phyloP scores from a whole-genome alignment of 345 rosid species.

The Dipteronia sinensis region DNA sequence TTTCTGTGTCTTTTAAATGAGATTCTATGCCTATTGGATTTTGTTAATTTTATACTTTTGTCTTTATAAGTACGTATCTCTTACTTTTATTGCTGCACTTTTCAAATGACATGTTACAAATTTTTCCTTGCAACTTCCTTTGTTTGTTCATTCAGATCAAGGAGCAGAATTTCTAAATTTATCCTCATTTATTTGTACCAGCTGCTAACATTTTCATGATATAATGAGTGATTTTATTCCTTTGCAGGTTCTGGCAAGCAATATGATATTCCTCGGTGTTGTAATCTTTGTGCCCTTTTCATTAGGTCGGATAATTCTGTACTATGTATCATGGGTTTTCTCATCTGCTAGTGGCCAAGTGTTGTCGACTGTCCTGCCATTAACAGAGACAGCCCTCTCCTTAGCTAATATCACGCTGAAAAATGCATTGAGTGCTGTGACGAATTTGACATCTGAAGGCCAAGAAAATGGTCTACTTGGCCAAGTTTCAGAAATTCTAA shows the following conservation, averaged over 20 bases:
- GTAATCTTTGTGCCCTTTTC: constrained; percentile 94
- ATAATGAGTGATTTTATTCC: constrained; percentile 18
- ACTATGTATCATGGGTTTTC: constrained; percentile 76
- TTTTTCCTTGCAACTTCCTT: not conserved
- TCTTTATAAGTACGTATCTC: not conserved
- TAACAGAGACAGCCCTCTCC: constrained; percentile 66
- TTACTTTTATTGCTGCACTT: not conserved
- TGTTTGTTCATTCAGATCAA: not conserved
- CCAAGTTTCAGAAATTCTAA: constrained; percentile 62
- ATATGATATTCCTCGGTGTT: constrained; percentile 98
- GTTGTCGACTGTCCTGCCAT: constrained; percentile 63
- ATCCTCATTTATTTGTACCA: not conserved
- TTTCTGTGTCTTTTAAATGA: not conserved
- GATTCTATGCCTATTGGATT: not conserved
- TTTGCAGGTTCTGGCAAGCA: constrained; percentile 95
- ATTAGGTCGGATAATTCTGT: constrained; percentile 74
- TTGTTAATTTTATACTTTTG: not conserved
- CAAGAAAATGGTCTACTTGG: constrained; percentile 59
- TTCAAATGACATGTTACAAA: not conserved
- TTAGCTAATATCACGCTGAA: constrained; percentile 74
- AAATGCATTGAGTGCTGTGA: constrained; percentile 68
- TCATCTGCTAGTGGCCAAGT: constrained; percentile 78
- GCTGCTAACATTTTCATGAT: not conserved
- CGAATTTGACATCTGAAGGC: constrained; percentile 75
- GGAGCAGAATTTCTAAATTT: not conserved